Evolutionary conservation across 805 yeast species (phyloP), one percentile per base, ranked within the genome.

Genomic region (Kazachstania kunashirensis): DNA sequence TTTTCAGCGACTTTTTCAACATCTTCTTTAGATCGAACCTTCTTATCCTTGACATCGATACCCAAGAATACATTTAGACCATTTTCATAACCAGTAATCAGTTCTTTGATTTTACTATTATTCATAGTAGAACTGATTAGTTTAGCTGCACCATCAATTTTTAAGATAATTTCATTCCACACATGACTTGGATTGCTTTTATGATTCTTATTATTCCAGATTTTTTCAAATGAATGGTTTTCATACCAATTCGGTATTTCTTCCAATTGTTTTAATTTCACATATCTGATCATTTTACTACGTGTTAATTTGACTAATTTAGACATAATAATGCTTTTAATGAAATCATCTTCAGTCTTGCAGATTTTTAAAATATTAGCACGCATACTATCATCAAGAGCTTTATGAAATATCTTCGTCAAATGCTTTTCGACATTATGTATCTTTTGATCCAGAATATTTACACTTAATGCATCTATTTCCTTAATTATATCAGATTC

Each of bases 31-130:
- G 6, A 10, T 20, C 10, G 9, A 20, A 12, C 23, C 25, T 44
- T 49, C 24, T 46, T 50, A 21, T 47, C 59, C 36, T 49, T 56
- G n/a, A 29, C 21, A 33, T 52, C 55, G 13, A 49, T 55, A 11
- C 57, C 62, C 34, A 61, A 42, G 13, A 65, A 50, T 10, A 61
- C 51, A 43, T 61, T 63, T 50, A 65, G 55, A 39, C 65, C 62
- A 29, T 56, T 49, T 26, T 62, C 66, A 33, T 67, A 63, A 16
- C 58, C 53, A 3, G 63, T 58, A 36, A 71, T 52, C 19, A 68
- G 53, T 15, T 73, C 71, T 44, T 75, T 65, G n/a, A 68, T 63
- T 29, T 69, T 62, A 26, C 65, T 66, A 43, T 70, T 54, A 37
- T 65, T 64, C 36, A 77, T 55, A 31, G 66, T 48, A 37, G 63